Conservation (phyloP, 1,284 basidiomycete genomes). For the Austroboletus novae-zelandiae region DNA sequence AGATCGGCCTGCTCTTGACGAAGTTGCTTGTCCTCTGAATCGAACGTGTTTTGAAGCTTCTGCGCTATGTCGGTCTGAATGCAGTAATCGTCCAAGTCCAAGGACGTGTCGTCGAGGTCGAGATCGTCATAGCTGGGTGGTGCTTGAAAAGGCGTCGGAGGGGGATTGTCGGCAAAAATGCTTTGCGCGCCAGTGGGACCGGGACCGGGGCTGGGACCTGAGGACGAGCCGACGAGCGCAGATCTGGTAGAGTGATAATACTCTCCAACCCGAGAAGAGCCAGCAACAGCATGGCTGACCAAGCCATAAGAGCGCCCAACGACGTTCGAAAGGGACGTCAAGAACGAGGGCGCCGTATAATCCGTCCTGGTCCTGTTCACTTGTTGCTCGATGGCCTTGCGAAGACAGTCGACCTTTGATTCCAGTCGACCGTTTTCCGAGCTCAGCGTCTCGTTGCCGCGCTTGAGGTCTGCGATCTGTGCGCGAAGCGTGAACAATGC, state of each 20-base stretch:
- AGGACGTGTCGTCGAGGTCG: neutral
- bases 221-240: neutral
- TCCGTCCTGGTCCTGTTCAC: neutral
- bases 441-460: constrained; percentile 31
- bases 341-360: neutral
- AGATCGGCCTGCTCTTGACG: constrained; percentile 40
- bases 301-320: constrained; percentile 6
- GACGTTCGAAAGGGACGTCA: neutral
- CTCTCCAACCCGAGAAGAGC: constrained; percentile 27
- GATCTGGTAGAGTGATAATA: too few relatives aligned
- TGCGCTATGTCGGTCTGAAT: constrained; percentile 27
- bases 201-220: neutral
- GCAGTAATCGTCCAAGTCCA: constrained; percentile 11
- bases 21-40: constrained; percentile 45
- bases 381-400: constrained; percentile 18
- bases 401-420: constrained; percentile 31
- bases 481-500: constrained; percentile 42
- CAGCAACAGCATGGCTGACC: constrained; percentile 21
- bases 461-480: constrained; percentile 38
- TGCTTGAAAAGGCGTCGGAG: constrained; percentile 16
- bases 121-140: constrained; percentile 12
- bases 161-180: constrained; percentile 31
- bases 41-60: constrained; percentile 42
- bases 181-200: constrained; percentile 15
- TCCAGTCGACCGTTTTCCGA: constrained; percentile 35